Percentiles rank a stretch among this genome's conserved stretches.
These are phyloP conservation scores for Magnusiomyces magnusii DNA, from an alignment of 1,139 yeast species.

Conservation along the genomic window DNA sequence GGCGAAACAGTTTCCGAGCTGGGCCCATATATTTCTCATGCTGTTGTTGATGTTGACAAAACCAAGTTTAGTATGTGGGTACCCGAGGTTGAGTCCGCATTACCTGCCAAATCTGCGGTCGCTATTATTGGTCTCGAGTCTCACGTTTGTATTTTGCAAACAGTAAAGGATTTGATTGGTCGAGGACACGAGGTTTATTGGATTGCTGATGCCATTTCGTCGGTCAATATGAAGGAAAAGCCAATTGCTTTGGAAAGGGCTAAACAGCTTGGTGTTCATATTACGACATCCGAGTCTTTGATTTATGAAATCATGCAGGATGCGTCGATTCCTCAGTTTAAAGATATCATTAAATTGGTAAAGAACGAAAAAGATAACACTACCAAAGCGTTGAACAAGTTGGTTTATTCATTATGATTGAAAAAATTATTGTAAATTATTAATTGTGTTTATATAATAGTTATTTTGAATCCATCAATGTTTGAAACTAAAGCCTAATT, in stretches of 20 bases:
- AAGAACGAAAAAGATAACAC: conserved; percentile 19
- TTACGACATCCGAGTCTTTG: conserved; percentile 34
- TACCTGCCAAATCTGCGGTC: conserved; percentile 20
- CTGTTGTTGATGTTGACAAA: conserved; percentile 25
- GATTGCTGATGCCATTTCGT: conserved; percentile 26
- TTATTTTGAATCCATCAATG: no score
- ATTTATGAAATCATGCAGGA: conserved; percentile 36
- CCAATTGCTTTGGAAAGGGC: conserved; percentile 25
- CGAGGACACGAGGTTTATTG: conserved; percentile 26
- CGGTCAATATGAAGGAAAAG: conserved; percentile 24
- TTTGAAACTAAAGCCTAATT: conserved; percentile 18
- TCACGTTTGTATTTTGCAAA: conserved; percentile 28
- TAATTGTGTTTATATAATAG: no score
- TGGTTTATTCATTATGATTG: conserved; percentile 10
- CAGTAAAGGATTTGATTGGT: conserved; percentile 23
- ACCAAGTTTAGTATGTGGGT: conserved; percentile 26
- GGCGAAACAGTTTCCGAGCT: conserved; percentile 27
- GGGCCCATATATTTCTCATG: conserved; percentile 16
- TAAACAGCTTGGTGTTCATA: conserved; percentile 25
- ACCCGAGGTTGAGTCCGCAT: conserved; percentile 21
- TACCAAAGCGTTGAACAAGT: conserved; percentile 17
- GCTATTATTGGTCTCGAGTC: conserved; percentile 28
- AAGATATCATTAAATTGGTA: conserved; percentile 19
- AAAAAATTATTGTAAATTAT: no score
- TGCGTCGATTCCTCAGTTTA: conserved; percentile 26